phyloP scores from a whole-genome alignment of 306 rosid species.

The Cucumis sativus region DNA sequence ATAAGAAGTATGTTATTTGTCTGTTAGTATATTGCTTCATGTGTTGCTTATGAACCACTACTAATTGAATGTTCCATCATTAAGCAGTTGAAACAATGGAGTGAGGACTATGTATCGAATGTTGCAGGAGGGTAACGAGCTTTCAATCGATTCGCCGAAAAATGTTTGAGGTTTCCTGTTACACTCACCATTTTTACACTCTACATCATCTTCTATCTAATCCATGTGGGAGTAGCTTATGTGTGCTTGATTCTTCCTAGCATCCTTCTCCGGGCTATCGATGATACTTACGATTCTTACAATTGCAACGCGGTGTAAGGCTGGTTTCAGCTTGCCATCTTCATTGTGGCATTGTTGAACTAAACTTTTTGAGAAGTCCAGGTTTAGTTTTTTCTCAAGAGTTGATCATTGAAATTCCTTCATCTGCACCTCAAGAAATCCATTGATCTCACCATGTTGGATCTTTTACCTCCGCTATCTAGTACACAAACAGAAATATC shows the following conservation, averaged over 20 bases:
- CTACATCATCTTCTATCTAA: constrained; percentile 39
- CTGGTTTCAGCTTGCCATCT: constrained; percentile 45
- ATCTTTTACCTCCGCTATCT: constrained; percentile 30
- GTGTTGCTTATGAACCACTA: not conserved
- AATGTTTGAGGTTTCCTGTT: constrained; percentile 61
- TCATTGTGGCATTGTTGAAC: constrained; percentile 34
- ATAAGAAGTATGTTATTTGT: not conserved
- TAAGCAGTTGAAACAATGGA: constrained; percentile 34
- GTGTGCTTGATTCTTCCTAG: constrained; percentile 49
- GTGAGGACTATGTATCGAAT: constrained; percentile 37
- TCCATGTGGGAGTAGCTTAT: constrained; percentile 46
- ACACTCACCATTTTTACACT: constrained; percentile 51
- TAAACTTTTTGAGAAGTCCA: constrained; percentile 42
- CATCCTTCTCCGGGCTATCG: constrained; percentile 52
- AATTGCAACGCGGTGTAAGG: constrained; percentile 26
- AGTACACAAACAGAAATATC: constrained; percentile 2
- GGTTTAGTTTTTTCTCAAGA: constrained; percentile 10
- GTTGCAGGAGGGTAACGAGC: constrained; percentile 57
- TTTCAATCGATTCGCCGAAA: constrained; percentile 26
- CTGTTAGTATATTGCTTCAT: not conserved
- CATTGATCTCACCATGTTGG: constrained; percentile 27
- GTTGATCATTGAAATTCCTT: not conserved
- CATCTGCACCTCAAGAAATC: constrained; percentile 36
- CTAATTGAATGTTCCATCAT: not conserved
- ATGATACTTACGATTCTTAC: constrained; percentile 49